These are phyloP conservation scores for Pichia eremophila DNA, from an alignment of 805 yeast species.

Conservation along the genomic window DNA sequence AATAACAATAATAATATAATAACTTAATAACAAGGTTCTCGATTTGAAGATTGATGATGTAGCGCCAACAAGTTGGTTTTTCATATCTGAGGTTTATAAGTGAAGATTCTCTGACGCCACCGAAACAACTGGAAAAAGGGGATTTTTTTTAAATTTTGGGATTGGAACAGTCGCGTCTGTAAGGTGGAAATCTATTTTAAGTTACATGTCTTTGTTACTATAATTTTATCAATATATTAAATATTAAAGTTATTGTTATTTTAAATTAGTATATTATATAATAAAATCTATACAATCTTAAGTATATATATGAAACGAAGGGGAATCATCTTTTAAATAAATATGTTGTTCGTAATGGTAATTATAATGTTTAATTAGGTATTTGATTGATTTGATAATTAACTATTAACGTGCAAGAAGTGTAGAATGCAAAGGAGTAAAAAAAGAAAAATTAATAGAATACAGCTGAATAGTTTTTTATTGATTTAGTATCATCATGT, in stretches of 20 bases:
- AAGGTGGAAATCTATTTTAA: too few species aligned
- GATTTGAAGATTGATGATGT: too few species aligned
- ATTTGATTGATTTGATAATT: not conserved
- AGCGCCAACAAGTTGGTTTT: not conserved
- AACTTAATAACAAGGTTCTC: too few species aligned
- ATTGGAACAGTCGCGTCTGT: too few species aligned
- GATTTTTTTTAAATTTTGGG: too few species aligned
- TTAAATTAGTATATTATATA: not conserved
- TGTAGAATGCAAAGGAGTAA: not conserved
- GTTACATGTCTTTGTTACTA: too few species aligned
- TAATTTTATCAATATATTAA: too few species aligned
- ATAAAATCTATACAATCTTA: not conserved
- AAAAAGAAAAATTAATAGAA: too few species aligned
- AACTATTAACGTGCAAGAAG: not conserved
- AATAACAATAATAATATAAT: too few species aligned
- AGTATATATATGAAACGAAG: slow-evolving; percentile 1
- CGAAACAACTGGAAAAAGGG: not conserved
- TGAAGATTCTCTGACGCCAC: not conserved
- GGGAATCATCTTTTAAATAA: not conserved
- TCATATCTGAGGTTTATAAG: too few species aligned
- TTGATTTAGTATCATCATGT: not conserved
- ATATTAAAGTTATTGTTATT: not conserved
- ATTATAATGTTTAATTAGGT: not conserved
- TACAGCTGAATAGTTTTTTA: too few species aligned
- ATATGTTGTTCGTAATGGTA: not conserved